Percentiles rank a stretch among this genome's conserved stretches.
phyloP scores from a whole-genome alignment of 2,329 filamentous ascomycete genomes.

The Microcyclospora pomicola region DNA sequence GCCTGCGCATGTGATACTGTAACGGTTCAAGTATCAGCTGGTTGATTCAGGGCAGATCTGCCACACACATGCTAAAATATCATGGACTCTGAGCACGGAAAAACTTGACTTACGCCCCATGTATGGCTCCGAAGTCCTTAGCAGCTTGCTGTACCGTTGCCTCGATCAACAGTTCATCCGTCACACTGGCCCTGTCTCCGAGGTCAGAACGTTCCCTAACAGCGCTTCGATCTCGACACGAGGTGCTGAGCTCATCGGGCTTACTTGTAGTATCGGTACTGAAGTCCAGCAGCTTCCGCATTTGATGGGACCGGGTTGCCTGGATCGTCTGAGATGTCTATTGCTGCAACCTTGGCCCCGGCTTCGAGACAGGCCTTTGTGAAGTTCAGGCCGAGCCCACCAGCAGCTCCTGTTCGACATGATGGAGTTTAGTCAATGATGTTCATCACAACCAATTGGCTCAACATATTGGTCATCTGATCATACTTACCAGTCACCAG shows the following conservation, averaged over 20 bases:
- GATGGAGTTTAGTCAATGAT: no score
- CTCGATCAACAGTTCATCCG: slow-evolving; percentile 20
- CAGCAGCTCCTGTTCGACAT: slow-evolving; percentile 81
- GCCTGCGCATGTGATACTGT: no score
- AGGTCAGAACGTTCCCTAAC: slow-evolving; percentile 15
- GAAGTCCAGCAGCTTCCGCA: slow-evolving; percentile 25
- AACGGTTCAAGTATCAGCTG: slow-evolving; percentile 18
- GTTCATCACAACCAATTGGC: no score
- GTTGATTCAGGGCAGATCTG: slow-evolving; percentile 19
- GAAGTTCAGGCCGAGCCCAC: slow-evolving; percentile 79
- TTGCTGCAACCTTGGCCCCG: slow-evolving; percentile 69
- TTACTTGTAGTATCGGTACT: slow-evolving; percentile 32
- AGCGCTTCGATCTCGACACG: slow-evolving; percentile 35
- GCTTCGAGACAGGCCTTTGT: slow-evolving; percentile 77
- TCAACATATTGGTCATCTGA: no score
- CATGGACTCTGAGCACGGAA: no score
- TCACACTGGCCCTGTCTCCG: slow-evolving; percentile 11
- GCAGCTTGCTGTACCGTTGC: slow-evolving; percentile 23
- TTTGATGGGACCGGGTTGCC: not conserved
- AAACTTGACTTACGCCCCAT: no score
- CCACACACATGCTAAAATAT: no score
- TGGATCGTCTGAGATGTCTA: slow-evolving; percentile 42
- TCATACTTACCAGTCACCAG: no score
- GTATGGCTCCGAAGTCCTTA: no score
- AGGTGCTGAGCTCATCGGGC: slow-evolving; percentile 23